Conservation (phyloP, 1,284 basidiomycete species). For the Sanguinoderma infundibulare region DNA sequence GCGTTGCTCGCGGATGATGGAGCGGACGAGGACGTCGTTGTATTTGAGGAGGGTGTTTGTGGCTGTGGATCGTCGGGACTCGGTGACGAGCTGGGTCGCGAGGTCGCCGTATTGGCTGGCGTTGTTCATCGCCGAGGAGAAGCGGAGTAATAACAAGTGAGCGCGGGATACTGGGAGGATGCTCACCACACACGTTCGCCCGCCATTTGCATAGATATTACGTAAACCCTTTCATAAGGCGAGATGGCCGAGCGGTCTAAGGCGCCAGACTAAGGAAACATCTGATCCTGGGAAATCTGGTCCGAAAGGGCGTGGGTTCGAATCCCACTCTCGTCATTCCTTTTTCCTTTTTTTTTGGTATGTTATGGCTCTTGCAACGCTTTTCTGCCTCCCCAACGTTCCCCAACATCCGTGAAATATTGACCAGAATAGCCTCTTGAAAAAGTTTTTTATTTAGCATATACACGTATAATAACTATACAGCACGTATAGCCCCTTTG, state of each 20-base stretch:
- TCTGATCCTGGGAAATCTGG: conserved; percentile 24
- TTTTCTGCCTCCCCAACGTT: too few relatives aligned
- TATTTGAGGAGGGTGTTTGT: conserved; percentile 90
- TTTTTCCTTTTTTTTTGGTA: neutral
- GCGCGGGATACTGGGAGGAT: neutral
- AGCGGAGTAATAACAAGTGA: neutral
- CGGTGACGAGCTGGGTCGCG: conserved; percentile 85
- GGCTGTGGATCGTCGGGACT: conserved; percentile 83
- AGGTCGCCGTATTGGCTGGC: conserved; percentile 78
- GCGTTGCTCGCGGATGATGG: conserved; percentile 89
- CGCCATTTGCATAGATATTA: too few relatives aligned
- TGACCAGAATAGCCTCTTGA: neutral
- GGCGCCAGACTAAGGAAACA: conserved; percentile 80
- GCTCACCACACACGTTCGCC: too few relatives aligned
- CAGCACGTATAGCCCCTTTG: too few relatives aligned
- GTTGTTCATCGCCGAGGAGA: conserved; percentile 24
- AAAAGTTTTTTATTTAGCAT: too few relatives aligned
- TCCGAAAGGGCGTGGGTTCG: conserved; percentile 48
- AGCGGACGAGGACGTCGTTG: conserved; percentile 87
- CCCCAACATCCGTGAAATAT: neutral
- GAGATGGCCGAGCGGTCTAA: conserved; percentile 87
- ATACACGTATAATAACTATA: too few relatives aligned
- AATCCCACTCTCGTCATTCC: conserved; percentile 40
- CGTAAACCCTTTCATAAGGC: too few relatives aligned
- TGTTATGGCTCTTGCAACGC: too few relatives aligned